phyloP scores from a whole-genome alignment of 805 yeast genomes.

The Pichia sporocuriosa region DNA sequence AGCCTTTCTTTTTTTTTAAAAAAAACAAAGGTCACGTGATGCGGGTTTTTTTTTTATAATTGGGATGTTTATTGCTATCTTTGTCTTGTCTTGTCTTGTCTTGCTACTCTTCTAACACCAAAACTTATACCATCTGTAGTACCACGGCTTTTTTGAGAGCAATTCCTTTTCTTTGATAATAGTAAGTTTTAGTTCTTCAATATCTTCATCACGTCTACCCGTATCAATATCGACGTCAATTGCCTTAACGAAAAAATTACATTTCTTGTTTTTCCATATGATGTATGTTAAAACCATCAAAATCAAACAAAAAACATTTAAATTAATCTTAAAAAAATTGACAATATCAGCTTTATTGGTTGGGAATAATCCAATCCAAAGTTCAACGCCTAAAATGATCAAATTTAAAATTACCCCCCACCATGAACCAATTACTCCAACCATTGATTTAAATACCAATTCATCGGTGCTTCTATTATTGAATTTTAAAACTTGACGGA shows the following conservation, averaged over 20 bases:
- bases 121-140: constrained; percentile 40
- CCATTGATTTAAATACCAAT: constrained; percentile 53
- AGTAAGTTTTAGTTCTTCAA: constrained; percentile 44
- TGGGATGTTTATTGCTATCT: too few relatives aligned
- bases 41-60: too few relatives aligned
- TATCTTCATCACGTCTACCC: constrained; percentile 50
- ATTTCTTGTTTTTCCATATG: constrained; percentile 34
- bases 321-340: constrained; percentile 53
- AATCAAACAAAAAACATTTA: constrained; percentile 52
- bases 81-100: background rate
- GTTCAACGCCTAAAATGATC: constrained; percentile 58
- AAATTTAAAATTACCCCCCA: constrained; percentile 50
- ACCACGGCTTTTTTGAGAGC: constrained; percentile 36
- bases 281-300: constrained; percentile 33
- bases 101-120: constrained; percentile 41
- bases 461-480: constrained; percentile 62
- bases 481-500: constrained; percentile 51
- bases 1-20: too few relatives aligned
- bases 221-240: constrained; percentile 47
- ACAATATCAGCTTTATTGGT: constrained; percentile 41
- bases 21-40: too few relatives aligned
- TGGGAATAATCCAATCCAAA: constrained; percentile 74
- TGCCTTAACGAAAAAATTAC: constrained; percentile 38
- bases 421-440: constrained; percentile 58
- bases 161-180: constrained; percentile 42